phyloP scores from a whole-genome alignment of 306 rosid genomes.

The Vicia sativa region DNA sequence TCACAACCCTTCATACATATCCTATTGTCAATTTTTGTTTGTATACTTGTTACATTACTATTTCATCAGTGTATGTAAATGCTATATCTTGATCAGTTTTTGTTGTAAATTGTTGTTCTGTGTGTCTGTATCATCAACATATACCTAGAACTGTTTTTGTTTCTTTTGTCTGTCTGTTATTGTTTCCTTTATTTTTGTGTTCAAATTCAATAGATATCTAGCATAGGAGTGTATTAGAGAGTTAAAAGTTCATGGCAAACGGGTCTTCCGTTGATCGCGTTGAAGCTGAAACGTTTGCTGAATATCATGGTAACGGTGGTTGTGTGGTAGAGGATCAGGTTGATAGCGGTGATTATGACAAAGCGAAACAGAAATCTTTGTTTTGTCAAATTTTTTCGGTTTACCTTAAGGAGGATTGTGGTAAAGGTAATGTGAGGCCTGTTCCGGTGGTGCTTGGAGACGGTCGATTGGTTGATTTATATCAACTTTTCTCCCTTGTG shows the following conservation, averaged over 20 bases:
- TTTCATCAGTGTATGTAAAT: too few relatives aligned
- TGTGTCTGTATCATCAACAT: slow-evolving; percentile 30
- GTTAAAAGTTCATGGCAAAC: slow-evolving; percentile 65
- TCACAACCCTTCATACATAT: slow-evolving; percentile 31
- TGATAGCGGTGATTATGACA: slow-evolving; percentile 36
- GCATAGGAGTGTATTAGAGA: slow-evolving; percentile 10
- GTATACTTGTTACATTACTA: background rate
- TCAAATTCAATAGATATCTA: background rate
- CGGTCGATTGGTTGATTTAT: slow-evolving; percentile 60
- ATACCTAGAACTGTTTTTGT: slow-evolving; percentile 30
- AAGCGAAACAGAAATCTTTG: slow-evolving; percentile 45
- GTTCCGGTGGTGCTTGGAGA: slow-evolving; percentile 63
- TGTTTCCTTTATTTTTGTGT: background rate
- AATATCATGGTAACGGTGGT: slow-evolving; percentile 40
- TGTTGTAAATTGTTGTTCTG: slow-evolving; percentile 10
- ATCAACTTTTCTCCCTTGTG: slow-evolving; percentile 57
- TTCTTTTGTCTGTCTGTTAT: background rate
- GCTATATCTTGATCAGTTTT: slow-evolving; percentile 9
- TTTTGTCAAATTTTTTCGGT: slow-evolving; percentile 55
- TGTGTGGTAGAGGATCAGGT: slow-evolving; percentile 26
- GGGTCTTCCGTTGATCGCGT: slow-evolving; percentile 55
- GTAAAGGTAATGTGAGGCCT: slow-evolving; percentile 55
- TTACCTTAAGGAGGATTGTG: slow-evolving; percentile 53
- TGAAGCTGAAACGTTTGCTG: slow-evolving; percentile 42
- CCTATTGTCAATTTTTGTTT: slow-evolving; percentile 18